Evolutionary conservation across 2,329 filamentous ascomycete genomes (phyloP).

Genomic region (Apiospora koreana): DNA sequence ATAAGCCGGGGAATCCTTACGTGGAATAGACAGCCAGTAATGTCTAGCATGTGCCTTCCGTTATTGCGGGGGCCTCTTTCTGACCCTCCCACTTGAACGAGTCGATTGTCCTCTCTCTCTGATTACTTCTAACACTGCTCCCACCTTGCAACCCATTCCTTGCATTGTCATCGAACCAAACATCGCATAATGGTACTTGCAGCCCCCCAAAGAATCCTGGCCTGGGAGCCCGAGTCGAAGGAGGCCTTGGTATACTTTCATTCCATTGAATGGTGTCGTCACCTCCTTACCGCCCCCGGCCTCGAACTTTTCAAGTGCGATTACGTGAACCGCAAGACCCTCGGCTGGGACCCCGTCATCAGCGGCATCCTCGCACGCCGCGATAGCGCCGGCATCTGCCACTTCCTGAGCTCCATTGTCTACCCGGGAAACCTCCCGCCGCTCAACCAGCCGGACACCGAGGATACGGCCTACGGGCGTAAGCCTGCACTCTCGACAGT

Average conservation of each 20-base stretch:
- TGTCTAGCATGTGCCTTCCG: background rate
- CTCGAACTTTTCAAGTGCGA: background rate
- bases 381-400: background rate
- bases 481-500: too few relatives aligned
- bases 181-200: background rate
- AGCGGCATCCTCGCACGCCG: background rate
- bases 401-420: background rate
- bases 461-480: too few relatives aligned
- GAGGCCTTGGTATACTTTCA: background rate
- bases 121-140: too few relatives aligned
- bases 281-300: background rate
- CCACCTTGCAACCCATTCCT: too few relatives aligned
- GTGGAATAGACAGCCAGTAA: too few relatives aligned
- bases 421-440: background rate
- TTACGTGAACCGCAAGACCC: background rate
- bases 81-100: too few relatives aligned
- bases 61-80: too few relatives aligned
- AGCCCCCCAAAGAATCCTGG: background rate
- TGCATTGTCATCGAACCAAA: background rate
- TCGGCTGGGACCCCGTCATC: conserved; percentile 8
- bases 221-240: background rate
- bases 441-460: background rate
- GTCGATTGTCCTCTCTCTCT: too few relatives aligned
- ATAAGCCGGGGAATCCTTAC: too few relatives aligned
- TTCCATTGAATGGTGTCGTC: background rate